phyloP scores from a whole-genome alignment of 352 stramenopile genomes.

The Phytophthora ohioensis region DNA sequence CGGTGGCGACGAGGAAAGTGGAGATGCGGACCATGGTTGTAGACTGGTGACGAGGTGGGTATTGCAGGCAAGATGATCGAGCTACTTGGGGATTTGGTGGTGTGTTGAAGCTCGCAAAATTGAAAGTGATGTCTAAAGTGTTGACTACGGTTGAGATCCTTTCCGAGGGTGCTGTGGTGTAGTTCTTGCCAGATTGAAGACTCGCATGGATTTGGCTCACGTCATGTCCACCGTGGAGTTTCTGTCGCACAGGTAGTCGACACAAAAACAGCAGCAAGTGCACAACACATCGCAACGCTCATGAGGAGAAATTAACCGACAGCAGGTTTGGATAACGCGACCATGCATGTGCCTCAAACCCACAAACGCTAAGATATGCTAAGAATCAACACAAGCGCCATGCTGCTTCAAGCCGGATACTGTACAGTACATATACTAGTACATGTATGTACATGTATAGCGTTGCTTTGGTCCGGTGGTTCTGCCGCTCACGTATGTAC shows the following conservation, averaged over 20 bases:
- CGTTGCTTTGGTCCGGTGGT: no score
- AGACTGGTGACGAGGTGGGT: background rate
- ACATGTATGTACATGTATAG: no score
- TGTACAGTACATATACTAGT: background rate
- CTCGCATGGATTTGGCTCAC: background rate
- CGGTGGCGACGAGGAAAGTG: background rate
- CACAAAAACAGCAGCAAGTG: background rate
- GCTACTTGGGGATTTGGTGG: background rate
- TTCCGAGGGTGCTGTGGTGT: background rate
- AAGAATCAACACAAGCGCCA: background rate
- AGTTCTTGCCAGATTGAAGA: no score
- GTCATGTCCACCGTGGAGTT: slow-evolving; percentile 1
- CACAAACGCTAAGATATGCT: background rate
- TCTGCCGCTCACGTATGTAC: no score
- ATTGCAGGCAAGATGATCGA: background rate
- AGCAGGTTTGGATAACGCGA: background rate
- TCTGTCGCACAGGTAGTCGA: background rate
- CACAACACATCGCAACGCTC: slow-evolving; percentile 4
- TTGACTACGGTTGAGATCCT: background rate
- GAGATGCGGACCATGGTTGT: slow-evolving; percentile 16
- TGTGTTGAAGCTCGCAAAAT: background rate
- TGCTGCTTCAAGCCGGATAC: background rate
- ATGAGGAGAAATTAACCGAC: background rate
- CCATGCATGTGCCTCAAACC: background rate
- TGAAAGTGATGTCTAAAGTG: background rate